Conservation (phyloP, 2,329 filamentous ascomycete genomes). For the Pyricularia pennisetigena region DNA sequence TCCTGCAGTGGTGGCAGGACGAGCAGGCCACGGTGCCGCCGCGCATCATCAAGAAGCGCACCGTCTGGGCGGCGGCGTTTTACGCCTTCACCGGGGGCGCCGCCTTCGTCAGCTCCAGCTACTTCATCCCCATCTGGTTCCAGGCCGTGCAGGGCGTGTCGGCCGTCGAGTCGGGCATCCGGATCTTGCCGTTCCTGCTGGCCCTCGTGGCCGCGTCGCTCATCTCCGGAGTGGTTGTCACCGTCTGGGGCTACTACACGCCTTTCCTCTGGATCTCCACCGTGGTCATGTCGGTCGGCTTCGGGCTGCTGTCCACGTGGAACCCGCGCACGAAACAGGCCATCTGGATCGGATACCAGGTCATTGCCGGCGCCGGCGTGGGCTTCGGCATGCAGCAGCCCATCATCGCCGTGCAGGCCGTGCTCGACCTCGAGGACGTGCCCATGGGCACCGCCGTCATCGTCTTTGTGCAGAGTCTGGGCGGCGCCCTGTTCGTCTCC, state of each 20-base stretch:
- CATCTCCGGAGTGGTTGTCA: slow-evolving; percentile 17
- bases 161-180: slow-evolving; percentile 22
- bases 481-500: slow-evolving; percentile 27
- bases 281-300: slow-evolving; percentile 18
- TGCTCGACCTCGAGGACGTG: slow-evolving; percentile 26
- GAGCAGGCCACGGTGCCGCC: slow-evolving; percentile 28
- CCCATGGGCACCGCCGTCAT: slow-evolving; percentile 28
- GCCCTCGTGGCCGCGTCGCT: slow-evolving; percentile 19
- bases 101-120: slow-evolving; percentile 14
- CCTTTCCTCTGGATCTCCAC: slow-evolving; percentile 24
- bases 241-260: slow-evolving; percentile 26
- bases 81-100: slow-evolving; percentile 26
- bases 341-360: slow-evolving; percentile 30
- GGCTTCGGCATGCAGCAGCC: slow-evolving; percentile 30
- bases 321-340: slow-evolving; percentile 16
- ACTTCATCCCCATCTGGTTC: slow-evolving; percentile 24
- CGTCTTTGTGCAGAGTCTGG: slow-evolving; percentile 25
- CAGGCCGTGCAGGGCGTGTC: slow-evolving; percentile 23
- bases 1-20: slow-evolving; percentile 20
- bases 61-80: slow-evolving; percentile 20
- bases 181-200: slow-evolving; percentile 22
- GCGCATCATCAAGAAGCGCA: slow-evolving; percentile 23
- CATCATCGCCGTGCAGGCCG: slow-evolving; percentile 29
- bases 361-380: slow-evolving; percentile 26
- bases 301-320: slow-evolving; percentile 27